These are phyloP conservation scores for Colletotrichum salicis DNA, from an alignment of 2,329 filamentous ascomycete genomes.

Conservation along the genomic window DNA sequence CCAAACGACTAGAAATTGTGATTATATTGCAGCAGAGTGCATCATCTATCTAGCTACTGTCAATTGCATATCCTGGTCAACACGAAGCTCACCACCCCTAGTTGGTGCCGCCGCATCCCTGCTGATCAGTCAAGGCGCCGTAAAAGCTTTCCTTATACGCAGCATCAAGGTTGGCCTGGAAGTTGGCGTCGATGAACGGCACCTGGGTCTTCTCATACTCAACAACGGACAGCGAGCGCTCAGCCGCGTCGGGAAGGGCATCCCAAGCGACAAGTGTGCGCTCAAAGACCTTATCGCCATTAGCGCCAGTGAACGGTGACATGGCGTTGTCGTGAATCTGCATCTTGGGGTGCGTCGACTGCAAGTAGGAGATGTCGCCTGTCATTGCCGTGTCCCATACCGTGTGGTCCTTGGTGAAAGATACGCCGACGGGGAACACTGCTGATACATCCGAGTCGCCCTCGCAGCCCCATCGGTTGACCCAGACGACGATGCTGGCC, in stretches of 20 bases:
- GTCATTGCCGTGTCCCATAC: not conserved
- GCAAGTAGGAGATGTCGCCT: not conserved
- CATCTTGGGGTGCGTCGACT: not conserved
- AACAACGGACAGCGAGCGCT: not conserved
- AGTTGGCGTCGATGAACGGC: constrained; percentile 5
- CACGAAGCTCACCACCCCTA: not conserved
- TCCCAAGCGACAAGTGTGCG: constrained; percentile 8
- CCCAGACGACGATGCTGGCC: not conserved
- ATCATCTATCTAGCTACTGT: too few species aligned
- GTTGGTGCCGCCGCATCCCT: not conserved
- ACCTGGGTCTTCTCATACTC: constrained; percentile 13
- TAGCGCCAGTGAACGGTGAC: not conserved
- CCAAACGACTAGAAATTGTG: too few species aligned
- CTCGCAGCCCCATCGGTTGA: not conserved
- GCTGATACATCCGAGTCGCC: not conserved
- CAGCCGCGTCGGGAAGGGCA: not conserved
- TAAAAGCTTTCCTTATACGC: not conserved
- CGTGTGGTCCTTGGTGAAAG: not conserved
- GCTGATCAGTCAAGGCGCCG: not conserved
- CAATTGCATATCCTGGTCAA: too few species aligned
- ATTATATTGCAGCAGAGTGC: too few species aligned
- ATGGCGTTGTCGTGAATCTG: constrained; percentile 7
- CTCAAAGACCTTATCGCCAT: not conserved
- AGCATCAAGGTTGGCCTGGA: constrained; percentile 3
- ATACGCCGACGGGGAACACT: not conserved